Conservation (phyloP, 2,329 filamentous ascomycete species). For the Fonsecaea erecta region DNA sequence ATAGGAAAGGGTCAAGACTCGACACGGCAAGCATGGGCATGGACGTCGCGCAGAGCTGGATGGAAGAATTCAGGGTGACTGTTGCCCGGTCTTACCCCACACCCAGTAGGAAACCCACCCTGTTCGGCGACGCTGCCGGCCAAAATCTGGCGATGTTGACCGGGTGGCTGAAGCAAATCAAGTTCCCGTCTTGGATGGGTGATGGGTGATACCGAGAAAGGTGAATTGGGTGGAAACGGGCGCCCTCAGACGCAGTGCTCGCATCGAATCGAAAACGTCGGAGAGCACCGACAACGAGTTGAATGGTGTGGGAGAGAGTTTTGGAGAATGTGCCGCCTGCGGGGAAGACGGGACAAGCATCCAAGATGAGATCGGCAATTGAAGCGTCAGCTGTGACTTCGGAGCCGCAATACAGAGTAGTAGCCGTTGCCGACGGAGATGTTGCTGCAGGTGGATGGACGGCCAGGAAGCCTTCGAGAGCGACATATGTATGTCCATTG, state of each 20-base stretch:
- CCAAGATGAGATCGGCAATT: not conserved
- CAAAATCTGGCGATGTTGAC: constrained; percentile 6
- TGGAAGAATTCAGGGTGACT: constrained; percentile 25
- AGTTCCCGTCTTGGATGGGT: too few relatives aligned
- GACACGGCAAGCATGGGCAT: constrained; percentile 7
- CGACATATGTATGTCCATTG: not conserved
- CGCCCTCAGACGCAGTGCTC: not conserved
- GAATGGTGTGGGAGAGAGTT: not conserved
- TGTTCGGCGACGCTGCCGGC: not conserved
- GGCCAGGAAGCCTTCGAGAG: not conserved
- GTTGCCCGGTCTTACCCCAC: constrained; percentile 28
- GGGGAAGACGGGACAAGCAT: not conserved
- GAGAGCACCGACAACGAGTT: not conserved
- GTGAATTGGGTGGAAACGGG: not conserved
- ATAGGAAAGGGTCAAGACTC: constrained; percentile 9
- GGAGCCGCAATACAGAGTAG: not conserved
- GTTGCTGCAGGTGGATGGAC: not conserved
- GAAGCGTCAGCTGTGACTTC: not conserved
- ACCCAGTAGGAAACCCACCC: constrained; percentile 8
- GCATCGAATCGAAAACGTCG: not conserved
- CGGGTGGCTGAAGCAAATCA: not conserved
- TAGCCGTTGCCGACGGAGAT: not conserved
- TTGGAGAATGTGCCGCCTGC: constrained; percentile 4
- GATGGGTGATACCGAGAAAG: not conserved
- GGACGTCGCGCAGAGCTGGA: constrained; percentile 16